These are phyloP conservation scores for Saturnispora dispora DNA, from an alignment of 805 yeast genomes.

Conservation along the genomic window DNA sequence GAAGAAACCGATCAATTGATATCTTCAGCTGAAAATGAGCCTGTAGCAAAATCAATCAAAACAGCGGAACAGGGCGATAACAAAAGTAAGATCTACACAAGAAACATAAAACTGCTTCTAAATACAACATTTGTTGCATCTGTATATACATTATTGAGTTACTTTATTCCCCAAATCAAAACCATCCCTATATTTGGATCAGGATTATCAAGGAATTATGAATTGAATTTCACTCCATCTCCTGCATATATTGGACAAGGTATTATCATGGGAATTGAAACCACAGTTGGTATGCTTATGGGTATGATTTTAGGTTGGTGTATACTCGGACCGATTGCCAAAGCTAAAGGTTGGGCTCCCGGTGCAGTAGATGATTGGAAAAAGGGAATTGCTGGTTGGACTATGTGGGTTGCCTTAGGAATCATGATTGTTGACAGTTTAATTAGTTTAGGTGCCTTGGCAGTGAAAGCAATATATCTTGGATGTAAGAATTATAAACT, in stretches of 20 bases:
- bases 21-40: background rate
- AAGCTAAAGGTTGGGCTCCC: constrained; percentile 72
- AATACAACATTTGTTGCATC: constrained; percentile 64
- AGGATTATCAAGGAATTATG: constrained; percentile 48
- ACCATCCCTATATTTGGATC: constrained; percentile 71
- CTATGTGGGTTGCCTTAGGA: constrained; percentile 84
- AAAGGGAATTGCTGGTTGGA: constrained; percentile 94
- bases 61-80: background rate
- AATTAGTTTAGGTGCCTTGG: constrained; percentile 45
- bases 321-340: constrained; percentile 72
- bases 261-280: constrained; percentile 90
- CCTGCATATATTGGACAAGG: constrained; percentile 98
- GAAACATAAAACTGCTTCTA: constrained; percentile 52
- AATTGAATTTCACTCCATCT: constrained; percentile 89
- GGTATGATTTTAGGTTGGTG: constrained; percentile 94
- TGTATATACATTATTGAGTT: constrained; percentile 59
- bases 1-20: background rate
- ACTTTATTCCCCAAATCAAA: constrained; percentile 61
- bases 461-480: background rate
- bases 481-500: background rate
- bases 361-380: constrained; percentile 91
- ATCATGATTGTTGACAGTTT: constrained; percentile 91
- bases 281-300: constrained; percentile 82
- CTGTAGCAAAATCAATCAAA: background rate
- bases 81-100: constrained; percentile 29